Percentiles rank a stretch among this genome's conserved stretches.
phyloP scores from a whole-genome alignment of 768 basidiomycete species.

The Lentinula aciculospora region DNA sequence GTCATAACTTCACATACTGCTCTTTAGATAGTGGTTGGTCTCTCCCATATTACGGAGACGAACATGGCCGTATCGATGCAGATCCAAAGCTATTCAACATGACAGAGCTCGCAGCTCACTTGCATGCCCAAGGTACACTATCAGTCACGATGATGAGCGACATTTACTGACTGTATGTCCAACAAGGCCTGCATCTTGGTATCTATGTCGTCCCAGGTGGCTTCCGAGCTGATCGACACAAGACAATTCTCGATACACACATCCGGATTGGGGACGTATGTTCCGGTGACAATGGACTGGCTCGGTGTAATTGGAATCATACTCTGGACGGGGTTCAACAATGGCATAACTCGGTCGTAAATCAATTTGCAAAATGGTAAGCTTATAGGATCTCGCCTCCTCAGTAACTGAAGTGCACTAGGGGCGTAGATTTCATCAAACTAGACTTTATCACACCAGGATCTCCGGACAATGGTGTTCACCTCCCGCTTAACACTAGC shows the following conservation, averaged over 20 bases:
- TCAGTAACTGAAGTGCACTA: neutral
- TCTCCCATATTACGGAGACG: constrained; percentile 1
- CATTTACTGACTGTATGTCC: neutral
- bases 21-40: constrained; percentile 10
- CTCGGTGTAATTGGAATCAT: constrained; percentile 8
- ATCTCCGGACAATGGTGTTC: constrained; percentile 7
- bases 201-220: constrained; percentile 9
- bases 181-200: constrained; percentile 5
- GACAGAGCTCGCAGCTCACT: constrained; percentile 4
- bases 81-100: constrained; percentile 4
- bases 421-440: constrained; percentile 11
- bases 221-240: constrained; percentile 1
- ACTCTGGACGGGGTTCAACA: constrained; percentile 7
- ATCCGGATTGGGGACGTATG: constrained; percentile 9
- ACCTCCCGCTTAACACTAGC: constrained; percentile 4
- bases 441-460: constrained; percentile 12
- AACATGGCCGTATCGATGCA: constrained; percentile 7
- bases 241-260: constrained; percentile 5
- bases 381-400: neutral
- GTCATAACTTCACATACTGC: constrained; percentile 6
- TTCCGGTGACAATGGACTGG: constrained; percentile 6
- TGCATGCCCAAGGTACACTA: constrained; percentile 3
- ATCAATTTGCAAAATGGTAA: constrained; percentile 9
- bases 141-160: too few species aligned
- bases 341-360: constrained; percentile 9